phyloP scores from a whole-genome alignment of 768 basidiomycete genomes.

The Agrocybe pediades region DNA sequence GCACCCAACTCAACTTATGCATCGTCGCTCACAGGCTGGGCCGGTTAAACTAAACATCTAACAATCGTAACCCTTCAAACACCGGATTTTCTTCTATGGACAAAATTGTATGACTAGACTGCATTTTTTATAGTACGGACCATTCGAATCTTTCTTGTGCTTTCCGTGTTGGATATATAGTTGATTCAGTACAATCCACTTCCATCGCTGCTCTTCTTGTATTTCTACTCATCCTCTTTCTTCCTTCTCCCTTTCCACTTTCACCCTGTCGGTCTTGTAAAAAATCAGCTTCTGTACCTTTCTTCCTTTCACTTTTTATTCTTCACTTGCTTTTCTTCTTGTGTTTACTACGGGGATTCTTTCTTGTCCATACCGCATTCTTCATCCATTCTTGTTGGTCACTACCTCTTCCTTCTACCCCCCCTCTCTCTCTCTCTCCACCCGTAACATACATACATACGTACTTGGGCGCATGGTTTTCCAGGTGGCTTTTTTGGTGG shows the following conservation, averaged over 20 bases:
- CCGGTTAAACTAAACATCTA: constrained; percentile 33
- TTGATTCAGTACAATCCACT: too few relatives aligned
- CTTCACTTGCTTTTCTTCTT: constrained; percentile 1
- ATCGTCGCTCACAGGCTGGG: constrained; percentile 52
- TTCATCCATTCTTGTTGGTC: too few relatives aligned
- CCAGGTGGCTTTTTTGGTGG: too few relatives aligned
- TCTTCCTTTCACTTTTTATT: constrained; percentile 7
- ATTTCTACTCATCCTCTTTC: neutral
- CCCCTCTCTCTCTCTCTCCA: too few relatives aligned
- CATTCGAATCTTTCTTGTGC: constrained; percentile 1
- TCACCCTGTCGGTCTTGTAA: neutral
- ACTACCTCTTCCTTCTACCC: too few relatives aligned
- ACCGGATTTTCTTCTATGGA: neutral
- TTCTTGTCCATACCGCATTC: neutral
- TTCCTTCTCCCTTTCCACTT: neutral
- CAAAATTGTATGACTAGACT: too few relatives aligned
- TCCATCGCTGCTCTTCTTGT: neutral
- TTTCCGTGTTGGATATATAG: too few relatives aligned
- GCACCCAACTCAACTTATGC: constrained; percentile 28
- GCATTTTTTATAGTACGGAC: too few relatives aligned
- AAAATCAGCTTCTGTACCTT: constrained; percentile 3
- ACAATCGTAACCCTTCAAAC: neutral
- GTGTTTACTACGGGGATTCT: neutral
- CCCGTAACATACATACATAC: too few relatives aligned
- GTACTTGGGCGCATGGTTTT: too few relatives aligned